Evolutionary conservation across 331 rosid species (phyloP).

Genomic region (Rhamnella rubrinervis): DNA sequence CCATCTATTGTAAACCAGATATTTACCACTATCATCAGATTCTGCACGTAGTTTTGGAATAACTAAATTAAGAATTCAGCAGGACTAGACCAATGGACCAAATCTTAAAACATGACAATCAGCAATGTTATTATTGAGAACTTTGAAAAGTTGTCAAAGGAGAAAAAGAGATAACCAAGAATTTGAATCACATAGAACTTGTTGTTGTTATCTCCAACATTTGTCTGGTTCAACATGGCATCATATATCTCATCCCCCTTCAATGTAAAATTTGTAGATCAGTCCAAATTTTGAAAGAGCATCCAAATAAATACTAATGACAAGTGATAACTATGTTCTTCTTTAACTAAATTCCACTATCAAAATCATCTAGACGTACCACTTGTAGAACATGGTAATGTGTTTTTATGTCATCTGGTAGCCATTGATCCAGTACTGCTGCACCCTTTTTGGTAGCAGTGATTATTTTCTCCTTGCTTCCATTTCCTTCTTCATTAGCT

Average conservation of each 20-base stretch:
- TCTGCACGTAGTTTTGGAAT: conserved; percentile 45
- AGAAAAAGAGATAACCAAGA: conserved; percentile 54
- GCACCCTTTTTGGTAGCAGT: conserved; percentile 93
- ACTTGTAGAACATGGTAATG: conserved; percentile 76
- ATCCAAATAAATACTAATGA: conserved; percentile 7
- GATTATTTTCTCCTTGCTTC: conserved; percentile 54
- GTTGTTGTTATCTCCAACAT: conserved; percentile 78
- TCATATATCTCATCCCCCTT: conserved; percentile 80
- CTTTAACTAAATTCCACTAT: background rate
- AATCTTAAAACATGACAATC: background rate
- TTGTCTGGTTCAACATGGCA: conserved; percentile 92
- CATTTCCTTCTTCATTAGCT: conserved; percentile 38
- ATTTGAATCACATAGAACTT: conserved; percentile 85
- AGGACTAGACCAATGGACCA: background rate
- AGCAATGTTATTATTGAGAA: background rate
- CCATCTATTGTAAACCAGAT: conserved; percentile 88
- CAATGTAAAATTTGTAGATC: conserved; percentile 18
- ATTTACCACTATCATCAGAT: conserved; percentile 69
- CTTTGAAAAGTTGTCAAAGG: conserved; percentile 2
- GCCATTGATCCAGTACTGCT: conserved; percentile 84
- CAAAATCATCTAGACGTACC: conserved; percentile 37
- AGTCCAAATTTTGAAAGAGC: background rate
- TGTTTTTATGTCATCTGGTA: conserved; percentile 69
- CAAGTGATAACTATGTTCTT: conserved; percentile 1
- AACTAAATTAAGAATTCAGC: conserved; percentile 12